Conservation (phyloP, 83 land plant species). For the Thuja plicata region DNA sequence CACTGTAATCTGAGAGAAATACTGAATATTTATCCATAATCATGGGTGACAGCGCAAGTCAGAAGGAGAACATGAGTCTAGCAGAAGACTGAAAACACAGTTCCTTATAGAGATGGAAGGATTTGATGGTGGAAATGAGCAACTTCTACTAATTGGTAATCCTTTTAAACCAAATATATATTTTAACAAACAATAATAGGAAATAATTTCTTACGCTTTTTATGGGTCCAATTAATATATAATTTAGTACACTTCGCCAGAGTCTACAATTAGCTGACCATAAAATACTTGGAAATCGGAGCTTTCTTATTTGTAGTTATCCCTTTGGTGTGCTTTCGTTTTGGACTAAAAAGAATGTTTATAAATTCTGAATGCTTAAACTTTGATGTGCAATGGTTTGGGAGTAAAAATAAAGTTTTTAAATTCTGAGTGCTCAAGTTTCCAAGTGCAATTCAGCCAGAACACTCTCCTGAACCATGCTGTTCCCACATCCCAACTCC, state of each 20-base stretch:
- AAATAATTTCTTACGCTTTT: background rate
- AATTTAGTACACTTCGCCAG: background rate
- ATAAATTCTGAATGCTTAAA: too few relatives aligned
- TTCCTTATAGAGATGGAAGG: conserved; percentile 99
- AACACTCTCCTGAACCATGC: background rate
- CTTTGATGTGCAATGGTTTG: too few relatives aligned
- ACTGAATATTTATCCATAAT: background rate
- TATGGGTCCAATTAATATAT: background rate
- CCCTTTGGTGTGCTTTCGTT: background rate
- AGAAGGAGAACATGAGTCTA: conserved; percentile 99
- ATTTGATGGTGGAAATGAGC: conserved; percentile 94
- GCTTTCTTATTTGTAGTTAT: background rate
- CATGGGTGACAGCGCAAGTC: conserved; percentile 82
- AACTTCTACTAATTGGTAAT: conserved; percentile 91
- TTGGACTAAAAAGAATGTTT: background rate
- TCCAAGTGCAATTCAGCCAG: background rate
- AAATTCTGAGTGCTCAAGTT: background rate
- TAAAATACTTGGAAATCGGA: background rate
- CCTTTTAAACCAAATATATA: background rate
- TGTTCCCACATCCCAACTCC: background rate
- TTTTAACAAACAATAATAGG: background rate
- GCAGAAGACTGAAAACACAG: conserved; percentile 94
- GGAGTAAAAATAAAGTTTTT: too few relatives aligned
- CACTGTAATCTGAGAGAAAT: background rate
- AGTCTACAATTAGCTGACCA: background rate